Evolutionary conservation across 257 asterid species (phyloP).

Genomic region (Salvia hispanica): DNA sequence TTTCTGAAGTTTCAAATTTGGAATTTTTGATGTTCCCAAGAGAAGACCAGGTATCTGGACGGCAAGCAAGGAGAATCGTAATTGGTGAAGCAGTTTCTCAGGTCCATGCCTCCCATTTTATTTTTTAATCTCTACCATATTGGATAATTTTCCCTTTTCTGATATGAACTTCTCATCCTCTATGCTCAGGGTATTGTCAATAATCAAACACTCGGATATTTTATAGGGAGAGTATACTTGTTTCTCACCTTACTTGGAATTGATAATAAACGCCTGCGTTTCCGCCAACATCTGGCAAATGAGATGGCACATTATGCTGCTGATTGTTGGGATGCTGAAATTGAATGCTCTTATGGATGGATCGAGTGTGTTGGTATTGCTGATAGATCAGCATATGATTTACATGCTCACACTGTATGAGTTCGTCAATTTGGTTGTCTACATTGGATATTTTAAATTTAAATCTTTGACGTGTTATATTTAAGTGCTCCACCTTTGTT

Average conservation of each 20-base stretch:
- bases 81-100: constrained; percentile 73
- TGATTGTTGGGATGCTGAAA: constrained; percentile 95
- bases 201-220: constrained; percentile 78
- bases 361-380: constrained; percentile 88
- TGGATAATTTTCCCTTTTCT: constrained; percentile 16
- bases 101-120: constrained; percentile 37
- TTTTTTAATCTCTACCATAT: constrained; percentile 14
- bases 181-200: constrained; percentile 65
- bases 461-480: neutral
- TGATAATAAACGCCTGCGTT: constrained; percentile 72
- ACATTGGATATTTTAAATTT: neutral
- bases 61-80: constrained; percentile 49
- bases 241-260: constrained; percentile 76
- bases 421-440: neutral
- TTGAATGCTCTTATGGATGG: constrained; percentile 85
- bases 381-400: constrained; percentile 83
- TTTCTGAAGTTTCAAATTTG: constrained; percentile 59
- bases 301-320: constrained; percentile 96
- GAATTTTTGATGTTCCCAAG: constrained; percentile 81
- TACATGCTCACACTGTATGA: constrained; percentile 76
- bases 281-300: constrained; percentile 79
- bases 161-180: constrained; percentile 9
- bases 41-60: constrained; percentile 77
- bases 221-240: constrained; percentile 79
- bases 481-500: constrained; percentile 8